phyloP scores from a whole-genome alignment of 2,329 filamentous ascomycete genomes.

The Pseudogymnoascus sp. region DNA sequence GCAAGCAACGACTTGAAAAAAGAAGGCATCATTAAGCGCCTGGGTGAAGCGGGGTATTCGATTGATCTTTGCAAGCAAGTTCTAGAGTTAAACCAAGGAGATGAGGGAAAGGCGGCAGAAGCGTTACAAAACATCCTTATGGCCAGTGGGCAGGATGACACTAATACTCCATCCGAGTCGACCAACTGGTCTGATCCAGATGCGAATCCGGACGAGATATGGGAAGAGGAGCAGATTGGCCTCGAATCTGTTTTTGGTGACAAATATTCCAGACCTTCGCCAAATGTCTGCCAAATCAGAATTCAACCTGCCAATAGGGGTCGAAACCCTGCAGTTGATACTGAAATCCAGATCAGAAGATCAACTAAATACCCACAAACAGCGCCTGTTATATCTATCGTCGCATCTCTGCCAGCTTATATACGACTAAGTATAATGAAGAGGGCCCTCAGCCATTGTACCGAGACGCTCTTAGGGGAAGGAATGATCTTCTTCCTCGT shows the following conservation, averaged over 20 bases:
- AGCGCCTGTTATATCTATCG: conserved; percentile 60
- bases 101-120: conserved; percentile 72
- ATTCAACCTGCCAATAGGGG: conserved; percentile 49
- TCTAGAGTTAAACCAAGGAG: conserved; percentile 57
- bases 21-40: conserved; percentile 73
- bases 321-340: conserved; percentile 40
- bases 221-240: conserved; percentile 78
- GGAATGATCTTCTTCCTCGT: conserved; percentile 86
- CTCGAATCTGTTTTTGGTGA: conserved; percentile 82
- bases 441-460: conserved; percentile 57
- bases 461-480: conserved; percentile 63
- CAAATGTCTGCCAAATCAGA: conserved; percentile 60
- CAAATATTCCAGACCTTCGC: conserved; percentile 51
- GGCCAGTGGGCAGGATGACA: conserved; percentile 33
- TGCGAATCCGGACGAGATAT: conserved; percentile 52
- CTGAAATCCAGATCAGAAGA: conserved; percentile 57
- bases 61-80: conserved; percentile 72
- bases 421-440: conserved; percentile 84
- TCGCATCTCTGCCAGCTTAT: conserved; percentile 72
- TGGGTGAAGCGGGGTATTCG: conserved; percentile 78
- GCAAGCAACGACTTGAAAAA: conserved; percentile 71
- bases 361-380: conserved; percentile 64
- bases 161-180: conserved; percentile 28
- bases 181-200: conserved; percentile 33
- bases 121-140: conserved; percentile 65